Evolutionary conservation across 1,284 basidiomycete genomes (phyloP).

Genomic region (Anthracocystis setariae): DNA sequence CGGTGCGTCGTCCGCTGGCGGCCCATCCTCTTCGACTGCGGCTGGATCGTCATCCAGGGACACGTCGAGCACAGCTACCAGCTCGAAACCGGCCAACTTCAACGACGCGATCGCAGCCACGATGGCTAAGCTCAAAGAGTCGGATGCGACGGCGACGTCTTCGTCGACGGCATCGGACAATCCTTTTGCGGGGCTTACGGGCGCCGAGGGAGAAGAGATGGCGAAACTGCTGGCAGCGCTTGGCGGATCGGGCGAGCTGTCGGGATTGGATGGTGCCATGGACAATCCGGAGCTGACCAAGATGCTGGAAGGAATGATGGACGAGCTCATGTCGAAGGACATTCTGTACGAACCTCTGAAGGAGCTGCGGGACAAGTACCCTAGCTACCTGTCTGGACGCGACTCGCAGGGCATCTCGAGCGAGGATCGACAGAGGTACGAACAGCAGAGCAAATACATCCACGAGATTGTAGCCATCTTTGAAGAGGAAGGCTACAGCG

Average conservation of each 20-base stretch:
- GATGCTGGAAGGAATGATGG: slow-evolving; percentile 90
- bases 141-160: slow-evolving; percentile 71
- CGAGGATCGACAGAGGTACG: slow-evolving; percentile 78
- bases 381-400: slow-evolving; percentile 76
- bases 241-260: slow-evolving; percentile 59
- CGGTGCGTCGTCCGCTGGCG: not conserved
- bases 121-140: slow-evolving; percentile 82
- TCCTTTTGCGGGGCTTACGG: slow-evolving; percentile 69
- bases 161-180: slow-evolving; percentile 55
- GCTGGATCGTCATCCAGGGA: slow-evolving; percentile 3
- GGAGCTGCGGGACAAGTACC: slow-evolving; percentile 90
- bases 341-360: slow-evolving; percentile 90
- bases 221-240: slow-evolving; percentile 68
- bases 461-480: slow-evolving; percentile 79
- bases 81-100: slow-evolving; percentile 72
- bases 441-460: slow-evolving; percentile 76
- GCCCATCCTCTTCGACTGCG: slow-evolving; percentile 6
- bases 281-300: slow-evolving; percentile 72
- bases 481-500: slow-evolving; percentile 73
- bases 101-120: slow-evolving; percentile 81
- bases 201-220: slow-evolving; percentile 67
- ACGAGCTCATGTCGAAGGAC: slow-evolving; percentile 91
- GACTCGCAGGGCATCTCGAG: slow-evolving; percentile 69
- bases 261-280: slow-evolving; percentile 57
- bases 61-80: slow-evolving; percentile 9